Evolutionary conservation across 495 filamentous ascomycete species (phyloP).

Genomic region (Diplogelasinospora grovesii): DNA sequence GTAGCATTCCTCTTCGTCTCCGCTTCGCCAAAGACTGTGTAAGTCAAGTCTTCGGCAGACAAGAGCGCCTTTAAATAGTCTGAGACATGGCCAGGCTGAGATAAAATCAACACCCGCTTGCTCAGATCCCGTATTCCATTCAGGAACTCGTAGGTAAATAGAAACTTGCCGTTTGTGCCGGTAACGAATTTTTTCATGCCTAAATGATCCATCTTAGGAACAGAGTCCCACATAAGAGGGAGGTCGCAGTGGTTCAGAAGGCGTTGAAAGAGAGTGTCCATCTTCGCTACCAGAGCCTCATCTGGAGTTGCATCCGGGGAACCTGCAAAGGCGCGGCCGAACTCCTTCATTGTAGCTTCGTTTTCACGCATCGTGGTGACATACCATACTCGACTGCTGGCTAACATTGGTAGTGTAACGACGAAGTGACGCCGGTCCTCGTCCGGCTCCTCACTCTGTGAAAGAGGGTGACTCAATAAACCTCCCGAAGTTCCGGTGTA

Average conservation of each 20-base stretch:
- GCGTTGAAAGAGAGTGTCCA: slow-evolving; percentile 31
- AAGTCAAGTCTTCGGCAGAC: slow-evolving; percentile 17
- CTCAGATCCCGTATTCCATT: slow-evolving; percentile 22
- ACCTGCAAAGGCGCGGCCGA: slow-evolving; percentile 21
- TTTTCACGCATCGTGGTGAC: slow-evolving; percentile 32
- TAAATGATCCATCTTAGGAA: slow-evolving; percentile 19
- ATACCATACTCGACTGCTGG: slow-evolving; percentile 31
- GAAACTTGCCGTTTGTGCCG: slow-evolving; percentile 39
- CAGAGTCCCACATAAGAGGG: slow-evolving; percentile 30
- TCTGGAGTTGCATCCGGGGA: slow-evolving; percentile 19
- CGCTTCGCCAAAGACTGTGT: slow-evolving; percentile 13
- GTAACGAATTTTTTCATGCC: slow-evolving; percentile 32
- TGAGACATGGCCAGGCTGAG: slow-evolving; percentile 27
- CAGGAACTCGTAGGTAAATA: slow-evolving; percentile 39
- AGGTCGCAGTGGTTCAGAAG: slow-evolving; percentile 38
- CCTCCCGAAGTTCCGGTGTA: too few relatives aligned
- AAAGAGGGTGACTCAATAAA: too few relatives aligned
- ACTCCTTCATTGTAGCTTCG: slow-evolving; percentile 27
- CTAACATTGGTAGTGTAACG: slow-evolving; percentile 37
- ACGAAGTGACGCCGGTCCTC: slow-evolving; percentile 20
- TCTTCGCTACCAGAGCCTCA: slow-evolving; percentile 18
- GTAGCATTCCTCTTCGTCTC: background rate
- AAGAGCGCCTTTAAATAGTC: slow-evolving; percentile 35
- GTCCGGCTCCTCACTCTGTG: slow-evolving; percentile 5
- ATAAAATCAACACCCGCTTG: slow-evolving; percentile 34